Percentiles rank a stretch among this genome's conserved stretches.
Conservation (phyloP, 306 rosid species). For the Pyrus communis region DNA sequence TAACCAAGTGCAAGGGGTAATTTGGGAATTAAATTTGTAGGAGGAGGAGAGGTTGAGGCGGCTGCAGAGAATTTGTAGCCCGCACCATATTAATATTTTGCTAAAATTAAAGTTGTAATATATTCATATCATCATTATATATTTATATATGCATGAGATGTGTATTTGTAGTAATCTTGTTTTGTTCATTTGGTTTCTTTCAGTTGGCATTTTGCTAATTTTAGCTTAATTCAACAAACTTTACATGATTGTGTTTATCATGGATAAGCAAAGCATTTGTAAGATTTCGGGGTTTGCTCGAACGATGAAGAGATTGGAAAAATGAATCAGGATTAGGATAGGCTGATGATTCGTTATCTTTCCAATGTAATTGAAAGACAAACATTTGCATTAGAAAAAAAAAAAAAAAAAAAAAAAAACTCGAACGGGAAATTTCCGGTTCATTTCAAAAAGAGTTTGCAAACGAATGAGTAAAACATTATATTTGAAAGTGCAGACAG, state of each 20-base stretch:
- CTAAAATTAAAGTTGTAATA: conserved; percentile 17
- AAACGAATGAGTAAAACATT: no score
- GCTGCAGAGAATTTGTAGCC: conserved; percentile 53
- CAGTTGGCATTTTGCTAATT: not conserved
- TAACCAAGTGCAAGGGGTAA: not conserved
- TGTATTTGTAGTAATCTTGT: not conserved
- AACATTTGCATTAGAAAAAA: not conserved
- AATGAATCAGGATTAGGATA: no score
- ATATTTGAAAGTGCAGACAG: no score
- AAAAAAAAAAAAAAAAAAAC: no score
- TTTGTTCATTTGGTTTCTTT: conserved; percentile 15
- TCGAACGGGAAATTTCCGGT: not conserved
- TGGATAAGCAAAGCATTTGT: not conserved
- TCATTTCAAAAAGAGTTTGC: not conserved
- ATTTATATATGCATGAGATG: conserved; percentile 4
- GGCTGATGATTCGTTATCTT: not conserved
- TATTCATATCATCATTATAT: not conserved
- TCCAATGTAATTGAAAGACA: not conserved
- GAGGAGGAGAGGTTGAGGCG: conserved; percentile 55
- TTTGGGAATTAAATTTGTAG: not conserved
- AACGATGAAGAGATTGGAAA: no score
- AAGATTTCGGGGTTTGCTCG: not conserved
- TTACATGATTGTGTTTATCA: not conserved
- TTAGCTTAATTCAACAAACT: not conserved
- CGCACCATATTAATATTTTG: conserved; percentile 41